Percentiles rank a stretch among this genome's conserved stretches.
phyloP scores from a whole-genome alignment of 306 rosid genomes.

The Castanospermum australe region DNA sequence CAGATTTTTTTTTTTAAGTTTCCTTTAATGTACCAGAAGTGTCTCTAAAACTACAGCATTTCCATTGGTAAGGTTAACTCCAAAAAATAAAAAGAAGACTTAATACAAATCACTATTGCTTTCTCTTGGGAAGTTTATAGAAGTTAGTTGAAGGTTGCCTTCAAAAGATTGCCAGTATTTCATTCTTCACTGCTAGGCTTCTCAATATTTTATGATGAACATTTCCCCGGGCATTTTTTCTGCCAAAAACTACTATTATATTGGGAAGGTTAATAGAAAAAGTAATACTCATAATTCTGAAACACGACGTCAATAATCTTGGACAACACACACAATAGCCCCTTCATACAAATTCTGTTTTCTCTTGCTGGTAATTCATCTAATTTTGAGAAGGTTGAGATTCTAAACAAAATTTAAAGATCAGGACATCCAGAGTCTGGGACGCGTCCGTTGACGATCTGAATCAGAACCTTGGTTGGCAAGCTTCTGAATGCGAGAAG shows the following conservation, averaged over 20 bases:
- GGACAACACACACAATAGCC: neutral
- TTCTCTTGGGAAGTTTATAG: neutral
- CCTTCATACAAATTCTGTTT: neutral
- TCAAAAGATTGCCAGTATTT: neutral
- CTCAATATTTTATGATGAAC: neutral
- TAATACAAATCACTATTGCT: too few species aligned
- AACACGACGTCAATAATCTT: neutral
- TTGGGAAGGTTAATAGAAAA: neutral
- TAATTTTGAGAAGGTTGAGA: neutral
- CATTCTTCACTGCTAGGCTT: neutral
- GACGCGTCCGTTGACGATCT: constrained; percentile 57
- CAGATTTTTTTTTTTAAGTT: too few species aligned
- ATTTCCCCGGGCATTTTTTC: neutral
- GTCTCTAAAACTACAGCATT: too few species aligned
- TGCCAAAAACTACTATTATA: neutral
- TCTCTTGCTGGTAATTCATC: neutral
- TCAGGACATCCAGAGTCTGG: constrained; percentile 67
- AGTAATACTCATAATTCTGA: neutral
- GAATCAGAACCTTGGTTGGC: constrained; percentile 70
- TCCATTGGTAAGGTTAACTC: too few species aligned
- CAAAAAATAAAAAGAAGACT: too few species aligned
- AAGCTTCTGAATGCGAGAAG: constrained; percentile 83
- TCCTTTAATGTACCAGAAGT: too few species aligned
- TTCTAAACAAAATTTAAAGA: constrained; percentile 10
- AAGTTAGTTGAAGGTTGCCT: neutral